Evolutionary conservation across 805 yeast species (phyloP), one percentile per base, ranked within the genome.

Genomic region (Lachancea lanzarotensis): DNA sequence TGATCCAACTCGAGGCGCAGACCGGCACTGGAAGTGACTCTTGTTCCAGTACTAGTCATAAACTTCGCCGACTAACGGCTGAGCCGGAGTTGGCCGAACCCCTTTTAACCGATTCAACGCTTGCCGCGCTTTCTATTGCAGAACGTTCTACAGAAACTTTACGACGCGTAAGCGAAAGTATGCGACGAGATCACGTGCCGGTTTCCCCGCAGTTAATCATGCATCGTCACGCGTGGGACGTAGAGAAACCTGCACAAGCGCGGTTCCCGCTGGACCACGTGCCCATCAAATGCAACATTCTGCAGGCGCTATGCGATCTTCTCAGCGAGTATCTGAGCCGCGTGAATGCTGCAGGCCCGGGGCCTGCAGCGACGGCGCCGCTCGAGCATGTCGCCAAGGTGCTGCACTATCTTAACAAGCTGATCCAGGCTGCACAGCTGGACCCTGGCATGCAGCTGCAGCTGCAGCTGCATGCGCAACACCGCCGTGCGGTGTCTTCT

Each of bases 261-360:
- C 46, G 45, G 6, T 48, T 53, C 36, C 55, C 57, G 8, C 35
- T 53, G 13, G 40, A 38, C 5, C 44, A 52, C 34, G 55, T 53
- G 19, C 52, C 52, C 20, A 42, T 50, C 33, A 53, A 53, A 30
- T 47, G 52, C 36, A 52, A 50, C 22, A 43, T 50, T 9, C 32
- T 53, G 36, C 42, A 47, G 12, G 47, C 52, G 17, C 34, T 50
- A 34, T 27, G 42, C 15, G 45, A 45, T 6, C 34, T 46, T 18
- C 41, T 53, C 13, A 41, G 42, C 9, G 52, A 51, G 16, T 45
- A 45, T 26, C 40, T 13, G 20, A 42, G 35, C 11, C 30, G 42
- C 18, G 11, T 29, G 37, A 20, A 40, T 13, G 42, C 38, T 15
- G 30, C 31, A 29, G 31, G 31, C 31, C 13, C 31, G 31, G 31